These are phyloP conservation scores for Aspergillus leporis DNA, from an alignment of 495 filamentous ascomycete species.

Conservation along the genomic window DNA sequence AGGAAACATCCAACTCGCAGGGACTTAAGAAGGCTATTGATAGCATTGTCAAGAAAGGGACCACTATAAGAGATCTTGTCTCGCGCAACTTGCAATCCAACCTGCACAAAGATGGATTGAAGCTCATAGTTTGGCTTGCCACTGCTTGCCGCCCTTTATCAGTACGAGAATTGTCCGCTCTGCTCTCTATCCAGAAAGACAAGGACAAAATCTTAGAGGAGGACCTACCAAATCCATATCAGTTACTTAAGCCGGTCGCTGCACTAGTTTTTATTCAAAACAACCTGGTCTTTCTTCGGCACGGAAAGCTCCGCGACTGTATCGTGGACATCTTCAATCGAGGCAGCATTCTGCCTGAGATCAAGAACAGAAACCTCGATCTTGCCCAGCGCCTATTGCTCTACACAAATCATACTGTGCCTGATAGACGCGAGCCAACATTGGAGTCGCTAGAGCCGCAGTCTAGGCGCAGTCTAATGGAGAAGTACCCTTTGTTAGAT, in stretches of 20 bases:
- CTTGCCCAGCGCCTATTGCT: slow-evolving; percentile 31
- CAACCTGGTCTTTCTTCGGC: slow-evolving; percentile 35
- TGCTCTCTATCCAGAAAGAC: slow-evolving; percentile 31
- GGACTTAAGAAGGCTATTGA: slow-evolving; percentile 27
- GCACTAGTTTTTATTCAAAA: slow-evolving; percentile 36
- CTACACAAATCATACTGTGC: slow-evolving; percentile 31
- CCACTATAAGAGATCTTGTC: slow-evolving; percentile 34
- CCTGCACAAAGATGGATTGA: slow-evolving; percentile 28
- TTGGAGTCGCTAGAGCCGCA: slow-evolving; percentile 26
- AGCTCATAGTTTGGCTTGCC: slow-evolving; percentile 34
- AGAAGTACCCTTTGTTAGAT: slow-evolving; percentile 33
- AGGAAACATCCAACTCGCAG: slow-evolving; percentile 19
- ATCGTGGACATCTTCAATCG: slow-evolving; percentile 32
- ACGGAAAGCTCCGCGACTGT: slow-evolving; percentile 32
- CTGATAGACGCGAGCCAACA: slow-evolving; percentile 32
- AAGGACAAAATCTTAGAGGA: slow-evolving; percentile 29
- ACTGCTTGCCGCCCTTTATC: slow-evolving; percentile 34
- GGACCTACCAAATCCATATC: slow-evolving; percentile 19
- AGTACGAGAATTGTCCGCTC: slow-evolving; percentile 25
- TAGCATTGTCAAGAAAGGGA: slow-evolving; percentile 24
- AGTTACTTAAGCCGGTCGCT: slow-evolving; percentile 26
- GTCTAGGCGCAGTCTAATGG: slow-evolving; percentile 20
- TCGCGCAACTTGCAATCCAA: slow-evolving; percentile 21
- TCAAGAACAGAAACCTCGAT: slow-evolving; percentile 37
- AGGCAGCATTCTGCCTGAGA: slow-evolving; percentile 25